Conservation (phyloP, 257 asterid species). For the Cordia subcordata region DNA sequence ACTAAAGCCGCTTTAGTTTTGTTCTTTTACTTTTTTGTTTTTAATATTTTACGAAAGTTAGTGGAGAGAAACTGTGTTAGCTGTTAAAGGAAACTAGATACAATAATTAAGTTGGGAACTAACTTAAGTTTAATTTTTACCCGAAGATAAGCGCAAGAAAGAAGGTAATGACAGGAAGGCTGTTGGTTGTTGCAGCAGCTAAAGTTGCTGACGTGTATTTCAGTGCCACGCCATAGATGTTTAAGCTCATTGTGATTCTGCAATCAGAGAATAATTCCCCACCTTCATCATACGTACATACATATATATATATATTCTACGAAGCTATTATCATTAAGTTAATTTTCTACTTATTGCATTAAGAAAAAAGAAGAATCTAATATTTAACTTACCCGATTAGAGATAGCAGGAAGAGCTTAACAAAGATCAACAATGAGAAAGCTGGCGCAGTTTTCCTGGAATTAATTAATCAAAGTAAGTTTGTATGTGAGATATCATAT, state of each 20-base stretch:
- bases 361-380: too few relatives aligned
- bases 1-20: too few relatives aligned
- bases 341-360: too few relatives aligned
- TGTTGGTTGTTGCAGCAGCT: conserved; percentile 85
- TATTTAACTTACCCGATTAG: conserved; percentile 45
- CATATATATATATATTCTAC: not conserved
- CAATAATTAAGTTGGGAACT: not conserved
- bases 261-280: not conserved
- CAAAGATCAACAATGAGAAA: conserved; percentile 39
- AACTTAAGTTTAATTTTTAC: too few relatives aligned
- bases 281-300: not conserved
- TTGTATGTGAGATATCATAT: too few relatives aligned
- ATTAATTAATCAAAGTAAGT: not conserved
- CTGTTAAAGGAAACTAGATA: too few relatives aligned
- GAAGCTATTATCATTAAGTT: too few relatives aligned
- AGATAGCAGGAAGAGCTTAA: conserved; percentile 70
- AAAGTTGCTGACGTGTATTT: conserved; percentile 76
- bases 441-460: conserved; percentile 75
- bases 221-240: conserved; percentile 59
- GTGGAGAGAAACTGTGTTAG: too few relatives aligned
- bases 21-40: too few relatives aligned
- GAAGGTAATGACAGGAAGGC: conserved; percentile 83
- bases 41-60: too few relatives aligned
- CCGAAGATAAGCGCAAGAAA: conserved; percentile 68
- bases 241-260: conserved; percentile 81